Percentiles rank a stretch among this genome's conserved stretches.
Conservation (phyloP, 768 basidiomycete genomes). For the Naganishia onofrii region DNA sequence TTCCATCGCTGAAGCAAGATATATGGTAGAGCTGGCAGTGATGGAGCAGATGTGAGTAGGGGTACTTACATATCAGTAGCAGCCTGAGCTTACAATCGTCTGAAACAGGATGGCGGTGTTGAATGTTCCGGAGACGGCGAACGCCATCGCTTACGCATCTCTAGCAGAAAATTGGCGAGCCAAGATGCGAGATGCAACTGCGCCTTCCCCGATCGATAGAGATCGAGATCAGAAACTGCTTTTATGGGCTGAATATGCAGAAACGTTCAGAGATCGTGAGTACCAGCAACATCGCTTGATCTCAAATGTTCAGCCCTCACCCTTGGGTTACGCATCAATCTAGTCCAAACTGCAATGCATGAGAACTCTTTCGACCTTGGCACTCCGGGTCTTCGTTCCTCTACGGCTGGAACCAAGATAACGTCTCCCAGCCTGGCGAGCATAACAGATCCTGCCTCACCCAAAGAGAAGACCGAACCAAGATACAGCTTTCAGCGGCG, state of each 20-base stretch:
- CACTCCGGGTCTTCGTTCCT: not conserved
- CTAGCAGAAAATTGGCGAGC: conserved; percentile 27
- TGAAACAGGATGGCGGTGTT: not conserved
- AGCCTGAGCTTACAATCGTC: not conserved
- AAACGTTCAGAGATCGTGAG: conserved; percentile 38
- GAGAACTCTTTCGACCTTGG: conserved; percentile 9
- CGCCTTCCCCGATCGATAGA: conserved; percentile 11
- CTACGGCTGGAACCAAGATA: not conserved
- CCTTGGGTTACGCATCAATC: not conserved
- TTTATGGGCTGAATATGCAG: conserved; percentile 49
- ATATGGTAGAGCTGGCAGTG: conserved; percentile 19
- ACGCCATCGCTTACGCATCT: conserved; percentile 7
- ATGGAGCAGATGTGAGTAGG: conserved; percentile 31
- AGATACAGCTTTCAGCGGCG: conserved; percentile 12
- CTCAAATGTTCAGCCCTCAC: not conserved
- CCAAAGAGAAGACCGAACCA: not conserved
- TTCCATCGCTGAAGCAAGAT: conserved; percentile 23
- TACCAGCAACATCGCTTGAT: not conserved
- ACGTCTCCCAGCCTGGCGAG: conserved; percentile 19
- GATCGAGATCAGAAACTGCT: conserved; percentile 48
- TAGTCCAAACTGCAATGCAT: conserved; percentile 14
- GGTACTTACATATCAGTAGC: not conserved
- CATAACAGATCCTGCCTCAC: conserved; percentile 13
- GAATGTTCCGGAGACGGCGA: conserved; percentile 20
- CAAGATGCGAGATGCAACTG: conserved; percentile 2